These are phyloP conservation scores for Apiospora phragmitis DNA, from an alignment of 2,329 filamentous ascomycete species.

Conservation along the genomic window DNA sequence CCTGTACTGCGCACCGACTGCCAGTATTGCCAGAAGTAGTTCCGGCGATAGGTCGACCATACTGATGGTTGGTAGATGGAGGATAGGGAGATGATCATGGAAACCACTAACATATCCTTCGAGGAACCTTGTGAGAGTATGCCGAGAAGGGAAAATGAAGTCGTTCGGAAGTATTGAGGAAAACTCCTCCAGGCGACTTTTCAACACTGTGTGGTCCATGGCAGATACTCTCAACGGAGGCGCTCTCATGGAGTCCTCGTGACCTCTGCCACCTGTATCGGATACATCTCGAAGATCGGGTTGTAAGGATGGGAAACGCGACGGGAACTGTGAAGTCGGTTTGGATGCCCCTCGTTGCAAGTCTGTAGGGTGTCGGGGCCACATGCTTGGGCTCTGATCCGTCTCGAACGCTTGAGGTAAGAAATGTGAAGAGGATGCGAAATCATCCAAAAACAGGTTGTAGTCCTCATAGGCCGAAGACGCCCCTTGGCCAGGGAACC, in stretches of 20 bases:
- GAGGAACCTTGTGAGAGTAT: slow-evolving; percentile 68
- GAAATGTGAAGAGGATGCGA: slow-evolving; percentile 54
- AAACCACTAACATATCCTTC: slow-evolving; percentile 72
- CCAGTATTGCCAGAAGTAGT: slow-evolving; percentile 65
- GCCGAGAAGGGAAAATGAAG: slow-evolving; percentile 68
- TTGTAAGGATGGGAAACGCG: slow-evolving; percentile 54
- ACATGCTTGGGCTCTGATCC: slow-evolving; percentile 53
- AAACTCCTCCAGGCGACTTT: slow-evolving; percentile 62
- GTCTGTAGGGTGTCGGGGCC: slow-evolving; percentile 46
- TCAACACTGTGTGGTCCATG: slow-evolving; percentile 55
- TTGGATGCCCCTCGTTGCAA: slow-evolving; percentile 45
- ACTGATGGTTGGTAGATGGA: slow-evolving; percentile 67
- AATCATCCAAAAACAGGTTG: slow-evolving; percentile 60
- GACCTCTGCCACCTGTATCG: slow-evolving; percentile 38
- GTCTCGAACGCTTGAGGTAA: slow-evolving; percentile 55
- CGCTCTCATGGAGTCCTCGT: slow-evolving; percentile 41
- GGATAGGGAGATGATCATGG: slow-evolving; percentile 56
- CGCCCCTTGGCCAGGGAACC: slow-evolving; percentile 39
- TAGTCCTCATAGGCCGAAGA: slow-evolving; percentile 54
- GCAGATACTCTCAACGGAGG: slow-evolving; percentile 50
- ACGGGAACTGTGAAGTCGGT: slow-evolving; percentile 53
- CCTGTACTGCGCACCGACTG: slow-evolving; percentile 67
- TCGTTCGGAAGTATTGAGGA: slow-evolving; percentile 59
- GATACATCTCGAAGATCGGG: slow-evolving; percentile 51
- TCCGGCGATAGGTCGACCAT: slow-evolving; percentile 67